Percentiles rank a stretch among this genome's conserved stretches.
phyloP scores from a whole-genome alignment of 2,329 filamentous ascomycete genomes.

The Diaporthe sp. region DNA sequence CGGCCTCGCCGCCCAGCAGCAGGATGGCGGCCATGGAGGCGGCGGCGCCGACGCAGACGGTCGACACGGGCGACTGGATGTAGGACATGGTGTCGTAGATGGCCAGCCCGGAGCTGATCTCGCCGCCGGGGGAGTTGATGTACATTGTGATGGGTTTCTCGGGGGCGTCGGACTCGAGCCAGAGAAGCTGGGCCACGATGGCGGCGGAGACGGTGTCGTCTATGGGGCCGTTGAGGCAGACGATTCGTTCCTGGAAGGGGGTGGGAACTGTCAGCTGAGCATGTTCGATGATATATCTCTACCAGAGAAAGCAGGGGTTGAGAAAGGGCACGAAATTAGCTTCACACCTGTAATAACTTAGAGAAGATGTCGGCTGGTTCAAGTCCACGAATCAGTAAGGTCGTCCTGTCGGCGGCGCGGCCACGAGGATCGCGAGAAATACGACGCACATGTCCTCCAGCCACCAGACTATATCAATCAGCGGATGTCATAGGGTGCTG shows the following conservation, averaged over 20 bases:
- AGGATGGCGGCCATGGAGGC: conserved; percentile 95
- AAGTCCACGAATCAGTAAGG: conserved; percentile 45
- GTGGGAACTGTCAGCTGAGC: conserved; percentile 41
- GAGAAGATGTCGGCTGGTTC: conserved; percentile 84
- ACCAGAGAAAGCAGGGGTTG: background rate
- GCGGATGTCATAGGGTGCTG: conserved; percentile 40
- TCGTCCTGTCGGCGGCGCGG: conserved; percentile 15
- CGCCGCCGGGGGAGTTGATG: conserved; percentile 96
- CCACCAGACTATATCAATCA: conserved; percentile 74
- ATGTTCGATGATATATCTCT: conserved; percentile 48
- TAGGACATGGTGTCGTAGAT: conserved; percentile 99
- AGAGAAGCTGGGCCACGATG: conserved; percentile 95
- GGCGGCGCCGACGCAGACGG: conserved; percentile 94
- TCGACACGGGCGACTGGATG: conserved; percentile 92
- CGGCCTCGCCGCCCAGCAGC: conserved; percentile 86
- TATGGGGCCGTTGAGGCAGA: conserved; percentile 92
- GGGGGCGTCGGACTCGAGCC: conserved; percentile 96
- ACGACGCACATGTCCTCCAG: conserved; percentile 80
- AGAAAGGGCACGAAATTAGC: background rate
- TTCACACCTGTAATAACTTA: conserved; percentile 77
- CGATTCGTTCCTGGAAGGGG: conserved; percentile 81
- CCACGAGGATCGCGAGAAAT: background rate
- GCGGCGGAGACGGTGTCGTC: conserved; percentile 93
- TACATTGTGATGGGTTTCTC: conserved; percentile 97
- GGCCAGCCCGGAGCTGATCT: conserved; percentile 87